These are phyloP conservation scores for Theileria equi DNA, from an alignment of 169 alveolate species.

Conservation along the genomic window DNA sequence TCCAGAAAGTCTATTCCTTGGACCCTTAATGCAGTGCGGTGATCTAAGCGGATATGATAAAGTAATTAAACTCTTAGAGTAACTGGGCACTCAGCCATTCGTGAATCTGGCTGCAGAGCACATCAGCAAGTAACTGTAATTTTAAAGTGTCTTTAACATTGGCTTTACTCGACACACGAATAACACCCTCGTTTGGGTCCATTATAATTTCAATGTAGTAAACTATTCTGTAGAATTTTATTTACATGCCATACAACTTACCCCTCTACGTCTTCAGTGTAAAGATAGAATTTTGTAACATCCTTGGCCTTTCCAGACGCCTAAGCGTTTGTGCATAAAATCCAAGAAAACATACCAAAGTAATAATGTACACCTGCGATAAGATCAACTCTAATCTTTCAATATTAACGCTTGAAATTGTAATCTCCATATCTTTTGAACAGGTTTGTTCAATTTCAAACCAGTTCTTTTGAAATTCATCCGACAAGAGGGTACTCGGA, in stretches of 20 bases:
- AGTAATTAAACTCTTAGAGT: too few relatives aligned
- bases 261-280: constrained; percentile 49
- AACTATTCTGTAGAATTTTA: constrained; percentile 12
- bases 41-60: constrained; percentile 37
- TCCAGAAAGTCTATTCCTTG: constrained; percentile 17
- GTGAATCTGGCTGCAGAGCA: constrained; percentile 19
- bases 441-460: constrained; percentile 20
- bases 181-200: constrained; percentile 6
- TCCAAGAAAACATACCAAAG: constrained; percentile 7
- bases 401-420: not conserved
- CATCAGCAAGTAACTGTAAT: constrained; percentile 34
- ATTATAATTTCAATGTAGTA: constrained; percentile 51
- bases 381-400: constrained; percentile 50
- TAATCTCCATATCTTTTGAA: constrained; percentile 19
- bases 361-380: constrained; percentile 37
- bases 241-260: not conserved
- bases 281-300: constrained; percentile 42
- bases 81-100: constrained; percentile 34
- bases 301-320: constrained; percentile 40
- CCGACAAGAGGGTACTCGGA: constrained; percentile 46
- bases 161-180: constrained; percentile 29
- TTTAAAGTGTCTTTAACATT: constrained; percentile 21
- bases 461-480: constrained; percentile 57
- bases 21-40: constrained; percentile 39
- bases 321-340: not conserved